Base-by-base conservation (phyloP, 129 eudicot genomes). In the Scalesia atractyloides region DNA sequence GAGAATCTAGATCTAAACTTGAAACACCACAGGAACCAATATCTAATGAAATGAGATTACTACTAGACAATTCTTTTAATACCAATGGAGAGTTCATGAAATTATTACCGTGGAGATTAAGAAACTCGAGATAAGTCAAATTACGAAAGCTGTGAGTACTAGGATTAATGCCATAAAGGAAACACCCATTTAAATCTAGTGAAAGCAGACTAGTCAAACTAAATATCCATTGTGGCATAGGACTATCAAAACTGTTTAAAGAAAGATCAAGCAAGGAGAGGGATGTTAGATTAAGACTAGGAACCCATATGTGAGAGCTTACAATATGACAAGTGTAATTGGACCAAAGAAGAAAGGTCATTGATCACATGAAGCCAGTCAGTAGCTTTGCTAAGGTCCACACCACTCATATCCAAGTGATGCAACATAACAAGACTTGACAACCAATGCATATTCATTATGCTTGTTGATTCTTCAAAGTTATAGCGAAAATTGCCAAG, bases 301-400 rank as follows among this genome's bases (percentile, higher is more conserved):
- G 37, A 57, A 57, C 64, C 10, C 9, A 7, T 24, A 3, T 11
- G 10, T 4, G 39, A 3, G 16, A 58, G 64, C 0, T 11, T 4
- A 58, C 64, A 58, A 11, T 1, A 0, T 8, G 64, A 24, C 2
- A 58, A 1, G 18, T 58, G 64, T 22, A 58, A 33, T 24, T 58
- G 33, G 2, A 58, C 39, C 16, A 58, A 58, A 24, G 64, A 22
- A 24, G 37, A 33, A 13, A 58, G 64, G n/a, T 5, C 18, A 6
- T 58, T 58, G 12, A 58, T 58, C 64, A 58, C 64, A 10, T 12
- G 64, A 58, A 58, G 16, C 64, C 36, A 58, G 12, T 58, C 64
- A 4, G 0, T 11, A 2, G 39, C 64, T 58, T 58, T 24, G 9
- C 16, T 12, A 10, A 58, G 39, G 39, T 58, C 16, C 8, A 24